Base-by-base conservation (phyloP, 768 basidiomycete genomes). In the Termitomyces sp. region DNA sequence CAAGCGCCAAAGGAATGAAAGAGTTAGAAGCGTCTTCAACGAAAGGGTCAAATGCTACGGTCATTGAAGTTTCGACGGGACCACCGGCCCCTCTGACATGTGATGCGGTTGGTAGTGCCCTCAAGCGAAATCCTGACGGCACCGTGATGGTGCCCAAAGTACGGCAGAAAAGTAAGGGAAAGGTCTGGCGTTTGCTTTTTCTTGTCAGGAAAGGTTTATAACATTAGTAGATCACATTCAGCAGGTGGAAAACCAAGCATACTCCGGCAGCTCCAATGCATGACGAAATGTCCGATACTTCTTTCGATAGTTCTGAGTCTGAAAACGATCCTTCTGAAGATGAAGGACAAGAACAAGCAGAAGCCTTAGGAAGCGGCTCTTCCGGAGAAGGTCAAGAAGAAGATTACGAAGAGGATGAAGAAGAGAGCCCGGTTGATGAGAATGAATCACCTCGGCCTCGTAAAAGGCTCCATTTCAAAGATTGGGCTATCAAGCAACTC, bases 401-500 rank as follows among this genome's bases (percentile, higher is more conserved):
- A 15, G 68, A 69, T 31, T 67, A 68, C n/a, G 60, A 59, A 18
- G 64, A 63, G 1, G 66, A 62, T 22, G 63, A 52, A 22, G 22
- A 57, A 6, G 59, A 62, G 51, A 55, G 60, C 15, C 54, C 62
- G 5, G 60, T 64, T 39, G 62, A 57, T 5, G 68, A 67, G 20
- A 61, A 68, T 5, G 64, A 68, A 26, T 26, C 60, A 15, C 63
- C 65, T 16, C 60, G 63, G 24, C 69, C 62, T 51, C 77, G 73
- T 64, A 84, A 77, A 59, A 67, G 68, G 29, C 64, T 74, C 4
- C 81, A 83, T 7, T 98, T 97, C 81, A 97, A 97, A 69, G 78
- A 86, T 41, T 97, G 95, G 95, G 95, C 94, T 0, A 67, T 86
- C 60, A 82, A 87, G 55, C 94, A 97, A 67, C 78, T 91, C 52